phyloP scores from a whole-genome alignment of 1,284 basidiomycete species.

The Melampsora americana region DNA sequence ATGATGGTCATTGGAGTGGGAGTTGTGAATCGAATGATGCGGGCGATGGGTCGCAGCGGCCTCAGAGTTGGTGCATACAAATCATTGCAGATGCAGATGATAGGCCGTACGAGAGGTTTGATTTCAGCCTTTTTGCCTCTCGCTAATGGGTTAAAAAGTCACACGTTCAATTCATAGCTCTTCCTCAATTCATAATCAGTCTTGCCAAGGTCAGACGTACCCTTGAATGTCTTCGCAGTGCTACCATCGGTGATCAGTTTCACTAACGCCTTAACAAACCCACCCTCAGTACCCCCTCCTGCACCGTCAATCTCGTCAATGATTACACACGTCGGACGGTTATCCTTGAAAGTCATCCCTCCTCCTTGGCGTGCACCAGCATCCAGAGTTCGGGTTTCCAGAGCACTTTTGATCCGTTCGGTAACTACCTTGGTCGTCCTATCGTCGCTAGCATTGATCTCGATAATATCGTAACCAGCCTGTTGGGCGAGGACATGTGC shows the following conservation, averaged over 20 bases:
- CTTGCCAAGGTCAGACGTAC: conserved; percentile 10
- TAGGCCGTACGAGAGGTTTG: conserved; percentile 79
- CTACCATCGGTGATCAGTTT: conserved; percentile 51
- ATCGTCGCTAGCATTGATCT: conserved; percentile 95
- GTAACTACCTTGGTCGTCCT: conserved; percentile 80
- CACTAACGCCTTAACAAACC: conserved; percentile 57
- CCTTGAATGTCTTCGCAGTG: conserved; percentile 45
- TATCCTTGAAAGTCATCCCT: conserved; percentile 60
- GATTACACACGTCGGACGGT: conserved; percentile 76
- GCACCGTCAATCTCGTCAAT: conserved; percentile 98
- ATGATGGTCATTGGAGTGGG: conserved; percentile 80
- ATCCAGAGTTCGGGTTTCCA: conserved; percentile 60
- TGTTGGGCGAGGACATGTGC: conserved; percentile 88
- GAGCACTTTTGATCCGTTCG: conserved; percentile 76
- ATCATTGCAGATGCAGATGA: conserved; percentile 99
- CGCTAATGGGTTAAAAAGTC: conserved; percentile 7
- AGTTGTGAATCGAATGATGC: conserved; percentile 78
- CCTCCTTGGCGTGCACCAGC: conserved; percentile 66
- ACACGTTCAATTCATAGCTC: conserved; percentile 10
- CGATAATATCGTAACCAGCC: conserved; percentile 90
- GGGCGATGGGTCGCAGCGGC: conserved; percentile 77
- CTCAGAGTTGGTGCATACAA: conserved; percentile 72
- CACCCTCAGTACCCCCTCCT: conserved; percentile 73
- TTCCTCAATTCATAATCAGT: conserved; percentile 57
- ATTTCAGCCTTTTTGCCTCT: conserved; percentile 57